Evolutionary conservation across 1,284 basidiomycete genomes (phyloP).

Genomic region (Cryptococcus jaspeensis): DNA sequence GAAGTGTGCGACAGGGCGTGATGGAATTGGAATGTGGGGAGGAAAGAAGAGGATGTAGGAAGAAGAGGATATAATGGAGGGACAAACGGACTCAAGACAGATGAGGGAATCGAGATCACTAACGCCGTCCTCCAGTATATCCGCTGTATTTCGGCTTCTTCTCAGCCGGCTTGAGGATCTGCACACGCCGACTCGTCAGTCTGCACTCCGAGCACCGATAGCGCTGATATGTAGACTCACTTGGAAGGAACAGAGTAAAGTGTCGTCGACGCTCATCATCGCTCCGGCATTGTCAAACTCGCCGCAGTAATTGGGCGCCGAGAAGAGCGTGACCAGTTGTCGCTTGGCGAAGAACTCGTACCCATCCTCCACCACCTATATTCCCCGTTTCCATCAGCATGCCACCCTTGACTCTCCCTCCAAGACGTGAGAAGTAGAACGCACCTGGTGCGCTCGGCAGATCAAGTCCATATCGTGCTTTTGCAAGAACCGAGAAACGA

Average conservation of each 20-base stretch:
- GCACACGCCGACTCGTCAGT: conserved; percentile 6
- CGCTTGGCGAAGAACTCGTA: conserved; percentile 99
- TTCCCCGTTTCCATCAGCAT: neutral
- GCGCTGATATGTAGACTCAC: conserved; percentile 54
- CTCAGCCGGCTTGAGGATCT: conserved; percentile 98
- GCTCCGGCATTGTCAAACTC: conserved; percentile 96
- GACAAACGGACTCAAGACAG: conserved; percentile 18
- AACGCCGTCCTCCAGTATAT: conserved; percentile 45
- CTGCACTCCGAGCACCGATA: neutral
- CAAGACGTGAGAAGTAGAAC: no score
- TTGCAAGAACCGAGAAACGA: conserved; percentile 95
- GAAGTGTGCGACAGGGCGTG: neutral
- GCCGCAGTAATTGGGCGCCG: conserved; percentile 81
- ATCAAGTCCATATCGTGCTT: conserved; percentile 99
- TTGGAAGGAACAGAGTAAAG: conserved; percentile 96
- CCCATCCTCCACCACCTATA: conserved; percentile 93
- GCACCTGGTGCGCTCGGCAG: conserved; percentile 94
- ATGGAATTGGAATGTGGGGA: neutral
- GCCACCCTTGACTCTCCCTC: neutral
- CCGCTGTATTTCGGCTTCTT: conserved; percentile 68
- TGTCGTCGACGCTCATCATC: conserved; percentile 99
- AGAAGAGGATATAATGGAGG: neutral
- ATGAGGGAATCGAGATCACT: conserved; percentile 26
- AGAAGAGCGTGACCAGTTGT: conserved; percentile 95
- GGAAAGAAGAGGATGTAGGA: neutral